Evolutionary conservation across 2,329 filamentous ascomycete species (phyloP), one percentile per base, ranked within the genome.

Genomic region (Endocalyx cinctus): DNA sequence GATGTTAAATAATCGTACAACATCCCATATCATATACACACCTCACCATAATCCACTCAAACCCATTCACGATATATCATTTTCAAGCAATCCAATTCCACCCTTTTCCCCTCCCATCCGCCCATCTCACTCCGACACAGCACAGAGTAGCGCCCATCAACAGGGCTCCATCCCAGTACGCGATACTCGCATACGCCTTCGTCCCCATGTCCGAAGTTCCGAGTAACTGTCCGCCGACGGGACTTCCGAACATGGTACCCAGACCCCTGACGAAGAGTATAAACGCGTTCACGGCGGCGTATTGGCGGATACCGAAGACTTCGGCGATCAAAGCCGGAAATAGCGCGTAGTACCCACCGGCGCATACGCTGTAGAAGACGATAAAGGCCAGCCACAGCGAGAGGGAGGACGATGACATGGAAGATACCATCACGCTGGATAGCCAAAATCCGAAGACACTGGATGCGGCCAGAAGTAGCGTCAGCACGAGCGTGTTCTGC

Each of bases 271-370:
- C 51, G 29, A 69, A 65, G 23, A 67, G 60, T 12, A 69, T 62
- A 35, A 67, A 69, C 3, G 63, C 64, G 41, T 68, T 70, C 5
- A 70, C 64, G 14, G 62, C 62, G 1, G 64, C 64, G 40, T 69
- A 70, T 29, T 64, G 62, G 35, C 61, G 57, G 17, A 69, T 63
- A 3, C 66, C 65, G 47, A 69, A 70, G 5, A 69, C 61, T 38
- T 70, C 66, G n/a, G 63, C 61, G 11, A 69, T 60, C 8, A 64
- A 59, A 1, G 64, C 65, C 2, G 66, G 66, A 36, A 69, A 67
- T 5, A 70, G 47, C 8, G 57, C 60, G 43, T 67, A 66, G 37
- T 69, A 69, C 1, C 66, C 64, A 14, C 66, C 66, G 2, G 56
- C 58, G 4, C 63, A 56, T 33, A 60, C 35, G n/a, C 64, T 64